These are phyloP conservation scores for Camellia japonica DNA, from an alignment of 148 eudicot genomes.

Conservation along the genomic window DNA sequence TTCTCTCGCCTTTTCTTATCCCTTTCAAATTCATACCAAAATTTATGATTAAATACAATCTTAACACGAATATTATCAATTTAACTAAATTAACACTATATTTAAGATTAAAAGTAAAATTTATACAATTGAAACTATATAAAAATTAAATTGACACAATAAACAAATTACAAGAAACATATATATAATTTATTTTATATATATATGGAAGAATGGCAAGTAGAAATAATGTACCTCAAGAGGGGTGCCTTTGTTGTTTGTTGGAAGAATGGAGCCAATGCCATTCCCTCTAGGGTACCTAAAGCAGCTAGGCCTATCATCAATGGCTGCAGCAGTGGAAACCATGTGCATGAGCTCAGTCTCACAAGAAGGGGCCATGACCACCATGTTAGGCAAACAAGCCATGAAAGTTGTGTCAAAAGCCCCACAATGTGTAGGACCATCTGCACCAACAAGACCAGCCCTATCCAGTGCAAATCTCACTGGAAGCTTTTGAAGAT, in stretches of 20 bases:
- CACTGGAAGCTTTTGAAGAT: slow-evolving; percentile 45
- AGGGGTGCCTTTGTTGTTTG: slow-evolving; percentile 36
- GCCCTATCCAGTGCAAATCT: slow-evolving; percentile 46
- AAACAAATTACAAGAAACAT: too few species aligned
- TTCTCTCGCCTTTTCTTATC: too few species aligned
- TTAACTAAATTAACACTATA: too few species aligned
- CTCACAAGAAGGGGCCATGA: slow-evolving; percentile 46
- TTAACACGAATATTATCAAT: too few species aligned
- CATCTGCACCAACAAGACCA: slow-evolving; percentile 49
- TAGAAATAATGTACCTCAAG: slow-evolving; percentile 24
- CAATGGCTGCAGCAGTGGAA: slow-evolving; percentile 43
- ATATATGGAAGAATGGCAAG: too few species aligned
- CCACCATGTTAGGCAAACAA: slow-evolving; percentile 49
- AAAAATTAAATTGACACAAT: too few species aligned
- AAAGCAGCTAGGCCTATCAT: slow-evolving; percentile 45
- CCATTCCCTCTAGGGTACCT: slow-evolving; percentile 51
- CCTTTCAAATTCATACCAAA: too few species aligned
- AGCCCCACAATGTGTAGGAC: slow-evolving; percentile 47
- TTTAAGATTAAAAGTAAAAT: too few species aligned
- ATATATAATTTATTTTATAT: too few species aligned
- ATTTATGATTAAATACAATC: too few species aligned
- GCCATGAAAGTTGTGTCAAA: slow-evolving; percentile 50
- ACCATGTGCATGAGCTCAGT: slow-evolving; percentile 43
- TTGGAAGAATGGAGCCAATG: slow-evolving; percentile 30
- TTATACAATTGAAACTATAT: too few species aligned